Evolutionary conservation across 1,284 basidiomycete species (phyloP).

Genomic region (Heterobasidion occidentale): DNA sequence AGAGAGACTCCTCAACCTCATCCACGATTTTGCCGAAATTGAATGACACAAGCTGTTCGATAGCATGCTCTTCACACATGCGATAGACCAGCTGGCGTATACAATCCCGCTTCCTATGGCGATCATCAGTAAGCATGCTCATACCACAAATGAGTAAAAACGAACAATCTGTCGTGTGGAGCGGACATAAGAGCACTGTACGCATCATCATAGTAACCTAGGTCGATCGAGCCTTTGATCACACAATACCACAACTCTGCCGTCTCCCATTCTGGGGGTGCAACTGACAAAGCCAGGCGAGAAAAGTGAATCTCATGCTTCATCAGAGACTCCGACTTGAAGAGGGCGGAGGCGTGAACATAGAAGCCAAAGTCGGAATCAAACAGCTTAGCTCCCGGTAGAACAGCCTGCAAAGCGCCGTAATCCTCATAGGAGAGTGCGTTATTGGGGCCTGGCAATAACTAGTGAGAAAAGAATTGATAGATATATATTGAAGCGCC

Average conservation of each 20-base stretch:
- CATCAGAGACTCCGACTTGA: slow-evolving; percentile 51
- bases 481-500: slow-evolving; percentile 1
- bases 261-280: slow-evolving; percentile 44
- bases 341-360: slow-evolving; percentile 66
- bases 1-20: slow-evolving; percentile 84
- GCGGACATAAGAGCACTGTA: slow-evolving; percentile 70
- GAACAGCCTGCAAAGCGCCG: slow-evolving; percentile 51
- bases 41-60: slow-evolving; percentile 74
- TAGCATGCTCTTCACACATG: slow-evolving; percentile 89
- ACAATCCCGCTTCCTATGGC: slow-evolving; percentile 70
- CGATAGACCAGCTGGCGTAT: slow-evolving; percentile 76
- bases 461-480: slow-evolving; percentile 1
- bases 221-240: slow-evolving; percentile 69
- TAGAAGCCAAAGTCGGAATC: slow-evolving; percentile 70
- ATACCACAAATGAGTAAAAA: not conserved
- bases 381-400: slow-evolving; percentile 51
- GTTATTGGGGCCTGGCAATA: slow-evolving; percentile 39
- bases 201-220: slow-evolving; percentile 78
- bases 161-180: slow-evolving; percentile 68
- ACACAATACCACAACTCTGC: slow-evolving; percentile 70
- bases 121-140: not conserved
- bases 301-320: slow-evolving; percentile 68
- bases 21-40: slow-evolving; percentile 83
- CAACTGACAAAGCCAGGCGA: slow-evolving; percentile 68
- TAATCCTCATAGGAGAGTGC: slow-evolving; percentile 52